A percentile compares a stretch with the other conserved stretches of the same genome.
These are phyloP conservation scores for Tetracladium marchalianum DNA, from an alignment of 495 filamentous ascomycete genomes.

Conservation along the genomic window DNA sequence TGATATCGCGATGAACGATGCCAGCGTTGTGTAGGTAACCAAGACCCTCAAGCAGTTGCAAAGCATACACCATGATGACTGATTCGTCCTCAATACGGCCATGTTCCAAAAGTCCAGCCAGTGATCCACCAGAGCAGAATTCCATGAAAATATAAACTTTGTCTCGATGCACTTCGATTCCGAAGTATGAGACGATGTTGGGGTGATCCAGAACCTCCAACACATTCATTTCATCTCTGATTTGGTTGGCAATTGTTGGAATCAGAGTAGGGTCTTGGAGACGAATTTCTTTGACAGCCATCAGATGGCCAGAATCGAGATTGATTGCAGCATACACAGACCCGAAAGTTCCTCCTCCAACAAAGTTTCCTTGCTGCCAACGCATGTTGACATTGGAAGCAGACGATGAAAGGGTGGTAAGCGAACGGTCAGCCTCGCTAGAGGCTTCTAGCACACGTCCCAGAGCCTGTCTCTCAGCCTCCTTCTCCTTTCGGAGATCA, in stretches of 20 bases:
- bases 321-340: constrained; percentile 97
- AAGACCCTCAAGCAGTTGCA: constrained; percentile 91
- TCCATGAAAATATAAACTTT: constrained; percentile 99
- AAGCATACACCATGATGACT: constrained; percentile 93
- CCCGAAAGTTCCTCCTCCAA: constrained; percentile 93
- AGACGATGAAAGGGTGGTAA: constrained; percentile 86
- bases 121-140: constrained; percentile 88
- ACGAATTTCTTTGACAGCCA: constrained; percentile 98
- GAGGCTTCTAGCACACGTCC: constrained; percentile 86
- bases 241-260: constrained; percentile 83
- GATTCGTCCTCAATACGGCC: constrained; percentile 97
- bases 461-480: constrained; percentile 80
- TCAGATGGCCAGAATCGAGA: constrained; percentile 85
- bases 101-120: constrained; percentile 86
- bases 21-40: constrained; percentile 85
- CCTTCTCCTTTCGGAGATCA: constrained; percentile 61
- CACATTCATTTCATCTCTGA: constrained; percentile 94
- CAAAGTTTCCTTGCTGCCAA: constrained; percentile 97
- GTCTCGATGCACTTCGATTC: constrained; percentile 95
- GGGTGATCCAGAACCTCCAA: constrained; percentile 92
- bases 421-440: constrained; percentile 88
- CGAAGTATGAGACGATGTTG: constrained; percentile 95
- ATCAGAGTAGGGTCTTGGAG: constrained; percentile 95
- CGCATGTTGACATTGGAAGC: constrained; percentile 89
- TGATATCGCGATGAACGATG: constrained; percentile 96